phyloP scores from a whole-genome alignment of 2,329 filamentous ascomycete species.

The Myrmaecium sp. region DNA sequence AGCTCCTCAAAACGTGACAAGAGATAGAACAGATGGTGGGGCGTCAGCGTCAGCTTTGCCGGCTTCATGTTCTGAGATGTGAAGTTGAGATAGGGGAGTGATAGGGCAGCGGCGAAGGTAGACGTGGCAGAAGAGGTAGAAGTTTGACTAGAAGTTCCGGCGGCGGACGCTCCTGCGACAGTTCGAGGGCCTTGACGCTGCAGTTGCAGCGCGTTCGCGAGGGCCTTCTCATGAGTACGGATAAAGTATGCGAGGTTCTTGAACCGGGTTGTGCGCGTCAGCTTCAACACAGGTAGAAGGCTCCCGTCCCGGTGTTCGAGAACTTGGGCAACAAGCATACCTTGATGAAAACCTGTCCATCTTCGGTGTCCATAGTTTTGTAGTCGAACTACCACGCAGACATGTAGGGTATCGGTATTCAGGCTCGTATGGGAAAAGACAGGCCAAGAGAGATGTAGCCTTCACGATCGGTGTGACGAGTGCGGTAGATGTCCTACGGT shows the following conservation, averaged over 20 bases:
- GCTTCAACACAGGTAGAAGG: not conserved
- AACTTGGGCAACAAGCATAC: constrained; percentile 29
- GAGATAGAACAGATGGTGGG: constrained; percentile 93
- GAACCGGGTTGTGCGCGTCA: constrained; percentile 5
- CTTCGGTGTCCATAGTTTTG: constrained; percentile 61
- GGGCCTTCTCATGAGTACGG: constrained; percentile 88
- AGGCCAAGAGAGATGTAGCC: too few relatives aligned
- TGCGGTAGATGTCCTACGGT: too few relatives aligned
- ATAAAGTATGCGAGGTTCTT: constrained; percentile 96
- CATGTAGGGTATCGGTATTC: too few relatives aligned
- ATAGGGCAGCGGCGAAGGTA: constrained; percentile 65
- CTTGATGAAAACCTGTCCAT: constrained; percentile 81
- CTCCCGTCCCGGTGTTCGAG: not conserved
- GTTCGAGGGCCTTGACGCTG: constrained; percentile 50
- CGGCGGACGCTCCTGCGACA: constrained; percentile 16
- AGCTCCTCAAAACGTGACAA: constrained; percentile 91
- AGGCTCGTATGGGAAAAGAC: too few relatives aligned
- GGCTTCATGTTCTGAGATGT: constrained; percentile 74
- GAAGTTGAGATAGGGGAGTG: constrained; percentile 70
- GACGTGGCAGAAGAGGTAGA: constrained; percentile 55
- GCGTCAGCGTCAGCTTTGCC: constrained; percentile 79
- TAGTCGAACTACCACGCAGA: too few relatives aligned
- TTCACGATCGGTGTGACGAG: too few relatives aligned
- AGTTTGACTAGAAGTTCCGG: constrained; percentile 34
- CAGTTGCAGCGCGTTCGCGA: constrained; percentile 87